Conservation (phyloP, 1,284 basidiomycete species). For the Ustilago esculenta region DNA sequence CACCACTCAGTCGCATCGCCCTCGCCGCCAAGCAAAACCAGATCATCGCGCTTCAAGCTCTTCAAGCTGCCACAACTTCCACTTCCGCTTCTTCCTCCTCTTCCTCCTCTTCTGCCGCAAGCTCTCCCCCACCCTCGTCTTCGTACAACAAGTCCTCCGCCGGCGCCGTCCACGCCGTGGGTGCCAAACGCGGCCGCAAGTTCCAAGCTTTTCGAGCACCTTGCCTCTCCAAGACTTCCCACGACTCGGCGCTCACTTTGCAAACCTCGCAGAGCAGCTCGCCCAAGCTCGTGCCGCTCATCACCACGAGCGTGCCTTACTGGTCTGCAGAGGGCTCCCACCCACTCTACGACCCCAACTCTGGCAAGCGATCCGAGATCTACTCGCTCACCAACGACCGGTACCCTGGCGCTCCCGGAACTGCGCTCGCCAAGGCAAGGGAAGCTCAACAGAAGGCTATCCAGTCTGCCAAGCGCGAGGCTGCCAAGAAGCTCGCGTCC, state of each 20-base stretch:
- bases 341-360: slow-evolving; percentile 40
- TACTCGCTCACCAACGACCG: slow-evolving; percentile 62
- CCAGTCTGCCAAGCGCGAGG: slow-evolving; percentile 46
- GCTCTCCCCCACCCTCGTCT: slow-evolving; percentile 34
- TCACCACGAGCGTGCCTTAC: slow-evolving; percentile 44
- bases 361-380: slow-evolving; percentile 46
- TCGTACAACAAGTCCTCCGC: slow-evolving; percentile 14
- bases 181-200: slow-evolving; percentile 38
- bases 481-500: slow-evolving; percentile 46
- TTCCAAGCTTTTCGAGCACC: slow-evolving; percentile 45
- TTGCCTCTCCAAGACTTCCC: slow-evolving; percentile 7
- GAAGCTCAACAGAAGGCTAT: slow-evolving; percentile 51
- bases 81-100: slow-evolving; percentile 28
- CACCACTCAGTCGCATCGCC: slow-evolving; percentile 40
- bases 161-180: slow-evolving; percentile 10
- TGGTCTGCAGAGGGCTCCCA: slow-evolving; percentile 45
- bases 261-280: neutral
- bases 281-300: slow-evolving; percentile 24
- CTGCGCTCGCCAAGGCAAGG: slow-evolving; percentile 53
- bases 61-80: slow-evolving; percentile 37
- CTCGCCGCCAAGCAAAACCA: slow-evolving; percentile 48
- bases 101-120: slow-evolving; percentile 31
- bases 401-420: slow-evolving; percentile 60
- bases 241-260: neutral
- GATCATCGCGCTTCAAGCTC: slow-evolving; percentile 43